phyloP scores from a whole-genome alignment of 495 filamentous ascomycete species.

The Talaromyces stipitatus region DNA sequence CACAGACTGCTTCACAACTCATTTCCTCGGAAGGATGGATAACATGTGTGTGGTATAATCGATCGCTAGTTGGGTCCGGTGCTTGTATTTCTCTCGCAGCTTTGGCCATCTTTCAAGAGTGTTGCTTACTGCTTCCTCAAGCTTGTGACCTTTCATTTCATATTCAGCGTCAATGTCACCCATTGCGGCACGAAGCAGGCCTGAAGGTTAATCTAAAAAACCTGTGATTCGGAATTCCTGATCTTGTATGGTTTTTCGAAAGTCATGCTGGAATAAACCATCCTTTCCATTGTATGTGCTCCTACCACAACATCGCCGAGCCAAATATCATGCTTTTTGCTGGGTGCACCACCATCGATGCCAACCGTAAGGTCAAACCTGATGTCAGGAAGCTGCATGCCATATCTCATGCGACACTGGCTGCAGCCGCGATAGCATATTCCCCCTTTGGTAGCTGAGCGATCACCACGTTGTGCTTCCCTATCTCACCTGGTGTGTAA shows the following conservation, averaged over 20 bases:
- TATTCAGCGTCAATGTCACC: conserved; percentile 7
- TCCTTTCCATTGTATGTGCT: neutral
- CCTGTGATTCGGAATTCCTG: neutral
- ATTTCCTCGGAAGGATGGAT: too few relatives aligned
- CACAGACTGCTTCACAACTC: conserved; percentile 17
- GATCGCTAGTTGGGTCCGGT: conserved; percentile 18
- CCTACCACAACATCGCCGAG: conserved; percentile 11
- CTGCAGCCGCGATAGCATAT: conserved; percentile 13
- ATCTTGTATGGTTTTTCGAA: conserved; percentile 3
- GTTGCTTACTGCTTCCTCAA: conserved; percentile 9
- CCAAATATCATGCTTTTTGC: conserved; percentile 16
- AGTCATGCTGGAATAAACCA: conserved; percentile 8
- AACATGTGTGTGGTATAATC: conserved; percentile 17
- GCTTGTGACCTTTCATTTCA: conserved; percentile 6
- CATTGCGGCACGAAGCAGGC: conserved; percentile 6
- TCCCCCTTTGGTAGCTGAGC: conserved; percentile 19
- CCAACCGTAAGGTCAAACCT: conserved; percentile 26
- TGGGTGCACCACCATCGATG: conserved; percentile 19
- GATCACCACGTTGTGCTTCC: conserved; percentile 25
- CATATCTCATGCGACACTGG: conserved; percentile 25
- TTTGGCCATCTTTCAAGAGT: conserved; percentile 9
- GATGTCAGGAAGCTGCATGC: conserved; percentile 22
- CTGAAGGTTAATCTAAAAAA: conserved; percentile 9
- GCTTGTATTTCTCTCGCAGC: conserved; percentile 6
- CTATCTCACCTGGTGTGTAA: conserved; percentile 28